These are phyloP conservation scores for Heterobasidion irregulare DNA, from an alignment of 1,284 basidiomycete species.

Conservation along the genomic window DNA sequence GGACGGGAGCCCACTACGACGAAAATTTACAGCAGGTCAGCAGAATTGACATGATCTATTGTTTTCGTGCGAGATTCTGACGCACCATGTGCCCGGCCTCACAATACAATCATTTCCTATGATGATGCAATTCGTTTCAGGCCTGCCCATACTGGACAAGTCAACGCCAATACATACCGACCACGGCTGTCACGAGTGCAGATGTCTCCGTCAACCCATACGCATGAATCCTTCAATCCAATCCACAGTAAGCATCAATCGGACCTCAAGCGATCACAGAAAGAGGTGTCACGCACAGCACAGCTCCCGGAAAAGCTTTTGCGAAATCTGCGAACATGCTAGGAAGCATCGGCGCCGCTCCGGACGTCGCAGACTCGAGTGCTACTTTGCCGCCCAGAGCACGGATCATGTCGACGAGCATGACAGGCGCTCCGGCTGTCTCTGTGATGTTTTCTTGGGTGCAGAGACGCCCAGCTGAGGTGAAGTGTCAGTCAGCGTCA, in stretches of 20 bases:
- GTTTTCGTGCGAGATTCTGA: slow-evolving; percentile 38
- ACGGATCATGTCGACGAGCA: not conserved
- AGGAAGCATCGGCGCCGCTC: not conserved
- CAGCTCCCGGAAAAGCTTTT: not conserved
- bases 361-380: not conserved
- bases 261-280: no score
- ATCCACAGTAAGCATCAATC: no score
- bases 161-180: no score
- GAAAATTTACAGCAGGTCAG: not conserved
- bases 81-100: slow-evolving; percentile 30
- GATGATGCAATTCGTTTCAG: no score
- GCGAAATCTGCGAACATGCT: not conserved
- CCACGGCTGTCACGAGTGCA: no score
- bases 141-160: no score
- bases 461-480: not conserved
- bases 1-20: slow-evolving; percentile 32
- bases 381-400: not conserved
- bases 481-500: not conserved
- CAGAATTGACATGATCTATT: slow-evolving; percentile 32
- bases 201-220: slow-evolving; percentile 54
- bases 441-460: not conserved
- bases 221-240: slow-evolving; percentile 32
- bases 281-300: not conserved
- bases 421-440: not conserved
- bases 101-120: slow-evolving; percentile 9